Evolutionary conservation across 2,329 filamentous ascomycete species (phyloP).

Genomic region (Periconia digitata): DNA sequence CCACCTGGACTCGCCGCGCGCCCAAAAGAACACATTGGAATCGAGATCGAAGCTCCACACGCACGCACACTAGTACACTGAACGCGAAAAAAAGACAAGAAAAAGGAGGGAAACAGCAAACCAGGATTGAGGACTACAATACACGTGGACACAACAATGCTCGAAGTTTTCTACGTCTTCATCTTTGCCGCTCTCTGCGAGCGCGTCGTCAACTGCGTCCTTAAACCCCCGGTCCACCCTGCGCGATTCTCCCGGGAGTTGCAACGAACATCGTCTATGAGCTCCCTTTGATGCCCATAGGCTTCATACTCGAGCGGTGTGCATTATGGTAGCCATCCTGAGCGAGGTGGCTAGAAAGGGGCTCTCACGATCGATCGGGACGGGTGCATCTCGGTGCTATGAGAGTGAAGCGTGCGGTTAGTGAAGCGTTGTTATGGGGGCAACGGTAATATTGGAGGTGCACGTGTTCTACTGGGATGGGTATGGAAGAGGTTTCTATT

Average conservation of each 20-base stretch:
- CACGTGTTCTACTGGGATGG: too few species aligned
- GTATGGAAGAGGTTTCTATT: too few species aligned
- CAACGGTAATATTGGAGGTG: too few species aligned
- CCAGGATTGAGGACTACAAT: too few species aligned
- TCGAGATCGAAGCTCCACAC: too few species aligned
- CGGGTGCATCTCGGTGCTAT: neutral
- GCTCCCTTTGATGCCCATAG: neutral
- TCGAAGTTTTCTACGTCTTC: slow-evolving; percentile 10
- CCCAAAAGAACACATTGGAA: too few species aligned
- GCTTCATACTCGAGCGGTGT: too few species aligned
- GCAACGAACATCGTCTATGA: neutral
- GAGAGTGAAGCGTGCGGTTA: neutral
- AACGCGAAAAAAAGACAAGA: neutral
- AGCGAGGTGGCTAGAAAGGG: too few species aligned
- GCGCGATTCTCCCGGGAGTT: slow-evolving; percentile 3
- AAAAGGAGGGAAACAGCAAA: neutral
- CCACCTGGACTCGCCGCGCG: too few species aligned
- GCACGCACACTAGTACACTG: neutral
- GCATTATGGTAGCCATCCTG: too few species aligned
- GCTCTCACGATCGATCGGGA: too few species aligned
- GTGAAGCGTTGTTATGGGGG: neutral
- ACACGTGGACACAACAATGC: too few species aligned
- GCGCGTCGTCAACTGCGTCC: slow-evolving; percentile 7
- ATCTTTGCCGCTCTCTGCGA: slow-evolving; percentile 6
- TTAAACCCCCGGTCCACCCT: slow-evolving; percentile 3